A percentile compares a stretch with the other conserved stretches of the same genome.
These are phyloP conservation scores for Paramecium primaurelia DNA, from an alignment of 73 alveolate genomes.

Conservation along the genomic window DNA sequence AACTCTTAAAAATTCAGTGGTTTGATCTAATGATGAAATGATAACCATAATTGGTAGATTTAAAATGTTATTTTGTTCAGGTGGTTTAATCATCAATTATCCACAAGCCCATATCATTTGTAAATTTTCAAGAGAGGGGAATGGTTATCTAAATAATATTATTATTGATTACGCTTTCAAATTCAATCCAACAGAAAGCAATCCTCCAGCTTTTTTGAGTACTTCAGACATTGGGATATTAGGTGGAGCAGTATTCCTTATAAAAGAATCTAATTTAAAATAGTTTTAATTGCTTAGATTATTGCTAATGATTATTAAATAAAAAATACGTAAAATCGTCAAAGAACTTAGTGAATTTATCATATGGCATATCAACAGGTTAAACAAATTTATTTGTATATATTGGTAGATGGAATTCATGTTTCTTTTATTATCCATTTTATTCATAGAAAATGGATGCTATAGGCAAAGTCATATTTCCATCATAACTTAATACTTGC, in stretches of 20 bases:
- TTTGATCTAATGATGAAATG: neutral
- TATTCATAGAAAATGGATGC: slow-evolving; percentile 40
- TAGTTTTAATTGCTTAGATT: slow-evolving; percentile 19
- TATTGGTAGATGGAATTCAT: slow-evolving; percentile 49
- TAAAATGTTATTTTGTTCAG: neutral
- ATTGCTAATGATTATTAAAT: neutral
- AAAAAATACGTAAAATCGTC: slow-evolving; percentile 41
- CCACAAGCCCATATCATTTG: slow-evolving; percentile 47
- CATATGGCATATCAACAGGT: slow-evolving; percentile 61
- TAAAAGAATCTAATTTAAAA: slow-evolving; percentile 51
- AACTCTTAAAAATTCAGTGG: slow-evolving; percentile 23
- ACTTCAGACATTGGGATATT: slow-evolving; percentile 39
- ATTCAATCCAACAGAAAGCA: slow-evolving; percentile 38
- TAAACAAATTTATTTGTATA: slow-evolving; percentile 34
- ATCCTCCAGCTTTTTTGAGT: slow-evolving; percentile 59
- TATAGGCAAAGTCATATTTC: slow-evolving; percentile 19
- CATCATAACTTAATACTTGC: slow-evolving; percentile 55
- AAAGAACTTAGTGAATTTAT: slow-evolving; percentile 38
- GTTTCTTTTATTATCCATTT: slow-evolving; percentile 48
- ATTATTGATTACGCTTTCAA: slow-evolving; percentile 12
- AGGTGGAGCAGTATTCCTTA: slow-evolving; percentile 55
- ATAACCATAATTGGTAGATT: slow-evolving; percentile 42
- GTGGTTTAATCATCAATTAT: slow-evolving; percentile 17
- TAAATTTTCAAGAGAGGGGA: slow-evolving; percentile 32
- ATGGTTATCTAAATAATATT: neutral